Percentiles rank a stretch among this genome's conserved stretches.
Conservation (phyloP, 2,329 filamentous ascomycete genomes). For the Diplocarpon rosae region DNA sequence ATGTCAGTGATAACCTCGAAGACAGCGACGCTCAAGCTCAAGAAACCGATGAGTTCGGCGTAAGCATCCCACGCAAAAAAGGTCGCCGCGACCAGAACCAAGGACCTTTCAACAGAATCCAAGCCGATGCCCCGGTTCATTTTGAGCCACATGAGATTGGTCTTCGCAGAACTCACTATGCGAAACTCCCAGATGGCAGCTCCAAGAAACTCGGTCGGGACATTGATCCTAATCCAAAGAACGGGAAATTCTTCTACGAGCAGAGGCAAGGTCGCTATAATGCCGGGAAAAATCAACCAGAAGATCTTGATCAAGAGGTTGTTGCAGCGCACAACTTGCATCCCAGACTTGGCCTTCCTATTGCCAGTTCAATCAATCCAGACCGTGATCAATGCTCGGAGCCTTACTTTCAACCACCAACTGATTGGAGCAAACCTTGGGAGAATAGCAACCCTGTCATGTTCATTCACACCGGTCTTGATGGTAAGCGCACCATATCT, state of each 20-base stretch:
- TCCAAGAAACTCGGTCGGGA: conserved; percentile 20
- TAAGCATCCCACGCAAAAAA: conserved; percentile 18
- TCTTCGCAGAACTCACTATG: conserved; percentile 17
- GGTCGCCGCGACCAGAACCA: conserved; percentile 4
- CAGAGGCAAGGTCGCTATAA: conserved; percentile 21
- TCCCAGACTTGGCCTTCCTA: conserved; percentile 19
- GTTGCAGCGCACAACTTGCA: conserved; percentile 18
- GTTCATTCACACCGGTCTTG: conserved; percentile 5
- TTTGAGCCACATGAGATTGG: conserved; percentile 26
- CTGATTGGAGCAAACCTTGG: conserved; percentile 8
- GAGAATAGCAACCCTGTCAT: conserved; percentile 4
- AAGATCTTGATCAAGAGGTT: conserved; percentile 22
- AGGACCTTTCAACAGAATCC: conserved; percentile 3
- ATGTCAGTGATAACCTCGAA: conserved; percentile 14
- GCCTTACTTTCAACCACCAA: conserved; percentile 8
- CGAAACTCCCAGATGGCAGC: conserved; percentile 13
- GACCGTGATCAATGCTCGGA: conserved; percentile 8
- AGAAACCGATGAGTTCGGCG: conserved; percentile 22
- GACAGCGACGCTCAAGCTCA: conserved; percentile 17
- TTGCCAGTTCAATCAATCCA: conserved; percentile 18
- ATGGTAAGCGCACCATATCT: conserved; percentile 2
- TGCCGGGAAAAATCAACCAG: conserved; percentile 19
- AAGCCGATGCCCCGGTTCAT: conserved; percentile 8
- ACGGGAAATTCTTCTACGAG: conserved; percentile 22
- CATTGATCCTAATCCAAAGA: conserved; percentile 15